Base-by-base conservation (phyloP, 495 filamentous ascomycete species). In the Sabuloglossum arenarium region DNA sequence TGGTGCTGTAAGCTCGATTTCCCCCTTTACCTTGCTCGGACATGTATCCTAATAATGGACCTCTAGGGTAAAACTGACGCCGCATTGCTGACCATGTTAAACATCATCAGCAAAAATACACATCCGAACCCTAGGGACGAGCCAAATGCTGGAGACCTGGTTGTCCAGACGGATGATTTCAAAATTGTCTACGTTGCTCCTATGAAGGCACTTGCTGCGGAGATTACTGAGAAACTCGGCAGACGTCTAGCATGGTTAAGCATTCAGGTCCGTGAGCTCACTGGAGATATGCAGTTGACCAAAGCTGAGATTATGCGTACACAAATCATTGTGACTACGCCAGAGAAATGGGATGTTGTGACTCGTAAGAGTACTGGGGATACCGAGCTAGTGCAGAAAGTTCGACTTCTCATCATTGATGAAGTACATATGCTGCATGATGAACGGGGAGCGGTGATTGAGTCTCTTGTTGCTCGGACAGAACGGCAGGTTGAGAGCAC, bases 401-500 rank as follows among this genome's bases (percentile, higher is more conserved):
- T 99, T 11, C 79, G 91, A 19, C 71, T 99, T 29, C 76, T 99
- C 53, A 97, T 99, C 60, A 95, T 99, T 63, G 91, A 99, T 67
- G 91, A 99, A 69, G 91, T 99, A 1, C 91, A 99, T 62, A 99
- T 99, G 91, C 81, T 99, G 60, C 91, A 99, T 63, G 91, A 99
- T 65, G 91, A 96, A 64, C 80, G 91, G 62, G 91, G 91, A 62
- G 88, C 91, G 6, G 93, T 99, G 11, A 75, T 99, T 51, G 91
- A 99, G 64, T 94, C 88, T 6, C 71, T 99, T 51, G 91, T 97
- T 19, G 91, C 91, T 5, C 79, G 91, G 50, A 99, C 91, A 0
- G 81, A 96, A 69, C 77, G 91, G 46, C 91, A 99, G 61, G 91
- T 99, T 0, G 91, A 99, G 69, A 95, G 90, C 66, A 96, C 93